These are phyloP conservation scores for Beauveria bassiana DNA, from an alignment of 2,329 filamentous ascomycete genomes.

Conservation along the genomic window DNA sequence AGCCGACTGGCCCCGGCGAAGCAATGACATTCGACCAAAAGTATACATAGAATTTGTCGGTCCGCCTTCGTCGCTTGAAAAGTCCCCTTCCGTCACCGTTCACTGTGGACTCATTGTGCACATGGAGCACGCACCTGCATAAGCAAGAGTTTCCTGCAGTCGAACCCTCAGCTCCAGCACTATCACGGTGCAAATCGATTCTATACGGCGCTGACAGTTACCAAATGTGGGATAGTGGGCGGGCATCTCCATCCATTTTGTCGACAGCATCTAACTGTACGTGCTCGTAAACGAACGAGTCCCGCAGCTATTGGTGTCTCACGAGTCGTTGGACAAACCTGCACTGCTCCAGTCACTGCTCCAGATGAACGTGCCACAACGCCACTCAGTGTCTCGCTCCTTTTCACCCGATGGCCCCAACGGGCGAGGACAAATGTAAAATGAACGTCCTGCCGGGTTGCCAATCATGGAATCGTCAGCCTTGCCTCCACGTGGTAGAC, in stretches of 20 bases:
- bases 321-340: constrained; percentile 4
- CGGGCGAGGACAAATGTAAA: constrained; percentile 61
- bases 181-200: not conserved
- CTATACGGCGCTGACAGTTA: not conserved
- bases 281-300: no score
- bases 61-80: no score
- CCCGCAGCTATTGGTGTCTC: not conserved
- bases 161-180: not conserved
- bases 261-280: not conserved
- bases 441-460: constrained; percentile 43
- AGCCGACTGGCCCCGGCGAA: not conserved
- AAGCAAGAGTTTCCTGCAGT: not conserved
- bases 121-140: not conserved
- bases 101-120: not conserved
- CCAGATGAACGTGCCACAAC: constrained; percentile 78
- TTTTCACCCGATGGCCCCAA: constrained; percentile 79
- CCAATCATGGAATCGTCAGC: not conserved
- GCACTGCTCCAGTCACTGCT: constrained; percentile 48
- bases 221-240: not conserved
- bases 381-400: constrained; percentile 77
- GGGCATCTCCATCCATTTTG: not conserved
- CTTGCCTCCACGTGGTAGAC: not conserved
- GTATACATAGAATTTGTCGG: no score
- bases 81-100: no score
- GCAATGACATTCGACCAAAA: no score